phyloP scores from a whole-genome alignment of 2,329 filamentous ascomycete genomes.

The Calonectria fujianensis region DNA sequence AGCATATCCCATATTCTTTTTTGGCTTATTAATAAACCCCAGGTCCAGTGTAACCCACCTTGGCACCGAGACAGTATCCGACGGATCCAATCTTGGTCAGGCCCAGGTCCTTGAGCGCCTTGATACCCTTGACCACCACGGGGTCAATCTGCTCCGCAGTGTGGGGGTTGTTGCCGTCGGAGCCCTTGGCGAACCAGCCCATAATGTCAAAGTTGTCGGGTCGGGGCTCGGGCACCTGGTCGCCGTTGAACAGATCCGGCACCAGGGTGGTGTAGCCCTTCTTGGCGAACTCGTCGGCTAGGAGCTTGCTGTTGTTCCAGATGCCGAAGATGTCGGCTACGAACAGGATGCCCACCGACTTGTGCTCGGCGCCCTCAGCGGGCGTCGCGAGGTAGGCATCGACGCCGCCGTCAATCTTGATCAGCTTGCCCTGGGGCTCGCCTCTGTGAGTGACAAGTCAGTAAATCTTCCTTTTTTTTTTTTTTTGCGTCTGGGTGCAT shows the following conservation, averaged over 20 bases:
- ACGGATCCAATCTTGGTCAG: constrained; percentile 72
- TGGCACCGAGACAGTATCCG: constrained; percentile 81
- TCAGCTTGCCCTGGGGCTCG: constrained; percentile 65
- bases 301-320: constrained; percentile 63
- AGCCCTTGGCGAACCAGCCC: constrained; percentile 63
- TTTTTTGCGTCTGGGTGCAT: not conserved
- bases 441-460: constrained; percentile 62
- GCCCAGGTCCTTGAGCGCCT: constrained; percentile 73
- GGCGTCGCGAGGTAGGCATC: constrained; percentile 72
- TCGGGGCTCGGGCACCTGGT: constrained; percentile 54
- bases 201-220: constrained; percentile 57
- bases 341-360: constrained; percentile 59
- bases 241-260: constrained; percentile 63
- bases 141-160: constrained; percentile 58
- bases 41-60: constrained; percentile 65
- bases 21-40: not conserved
- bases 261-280: constrained; percentile 63
- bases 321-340: constrained; percentile 63
- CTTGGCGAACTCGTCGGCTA: constrained; percentile 64
- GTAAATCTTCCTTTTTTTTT: not conserved
- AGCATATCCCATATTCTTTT: not conserved
- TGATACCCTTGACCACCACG: constrained; percentile 64
- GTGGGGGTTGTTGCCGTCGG: constrained; percentile 69
- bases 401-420: constrained; percentile 67
- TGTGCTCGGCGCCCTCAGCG: constrained; percentile 52